A percentile compares a stretch with the other conserved stretches of the same genome.
Evolutionary conservation across 768 basidiomycete species (phyloP).

Genomic region (Gautieria morchelliformis): DNA sequence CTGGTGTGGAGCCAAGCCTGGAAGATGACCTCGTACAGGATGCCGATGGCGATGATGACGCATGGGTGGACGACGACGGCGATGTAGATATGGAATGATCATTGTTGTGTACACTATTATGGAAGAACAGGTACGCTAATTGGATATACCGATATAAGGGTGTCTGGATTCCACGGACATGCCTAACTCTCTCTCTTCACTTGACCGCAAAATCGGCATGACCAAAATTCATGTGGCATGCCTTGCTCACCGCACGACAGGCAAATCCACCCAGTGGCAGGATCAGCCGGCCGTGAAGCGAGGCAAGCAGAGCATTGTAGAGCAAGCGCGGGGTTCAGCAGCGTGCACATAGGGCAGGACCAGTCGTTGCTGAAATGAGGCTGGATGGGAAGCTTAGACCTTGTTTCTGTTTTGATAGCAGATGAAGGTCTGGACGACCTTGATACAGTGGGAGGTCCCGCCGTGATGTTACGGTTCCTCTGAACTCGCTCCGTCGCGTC

Average conservation of each 20-base stretch:
- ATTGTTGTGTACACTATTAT: no score
- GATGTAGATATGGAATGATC: slow-evolving; percentile 33
- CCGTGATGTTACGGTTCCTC: not conserved
- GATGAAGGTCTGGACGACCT: slow-evolving; percentile 2
- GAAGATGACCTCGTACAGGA: slow-evolving; percentile 42
- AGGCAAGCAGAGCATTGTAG: slow-evolving; percentile 57
- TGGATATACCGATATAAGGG: no score
- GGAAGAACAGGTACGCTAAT: no score
- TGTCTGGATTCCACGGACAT: not conserved
- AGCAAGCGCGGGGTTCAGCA: slow-evolving; percentile 42
- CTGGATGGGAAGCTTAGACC: not conserved
- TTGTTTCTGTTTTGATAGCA: not conserved
- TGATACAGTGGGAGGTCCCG: not conserved
- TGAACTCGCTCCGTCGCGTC: no score
- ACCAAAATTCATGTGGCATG: slow-evolving; percentile 62
- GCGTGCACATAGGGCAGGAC: slow-evolving; percentile 47
- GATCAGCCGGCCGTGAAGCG: slow-evolving; percentile 27
- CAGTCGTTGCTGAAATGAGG: slow-evolving; percentile 13
- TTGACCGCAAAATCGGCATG: slow-evolving; percentile 61
- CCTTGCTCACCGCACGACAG: slow-evolving; percentile 50
- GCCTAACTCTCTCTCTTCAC: slow-evolving; percentile 37
- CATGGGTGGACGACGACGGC: slow-evolving; percentile 38
- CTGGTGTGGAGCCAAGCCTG: slow-evolving; percentile 57
- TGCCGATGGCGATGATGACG: slow-evolving; percentile 37
- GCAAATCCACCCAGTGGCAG: slow-evolving; percentile 52